Evolutionary conservation across 768 basidiomycete species (phyloP).

Genomic region (Russula vinacea): DNA sequence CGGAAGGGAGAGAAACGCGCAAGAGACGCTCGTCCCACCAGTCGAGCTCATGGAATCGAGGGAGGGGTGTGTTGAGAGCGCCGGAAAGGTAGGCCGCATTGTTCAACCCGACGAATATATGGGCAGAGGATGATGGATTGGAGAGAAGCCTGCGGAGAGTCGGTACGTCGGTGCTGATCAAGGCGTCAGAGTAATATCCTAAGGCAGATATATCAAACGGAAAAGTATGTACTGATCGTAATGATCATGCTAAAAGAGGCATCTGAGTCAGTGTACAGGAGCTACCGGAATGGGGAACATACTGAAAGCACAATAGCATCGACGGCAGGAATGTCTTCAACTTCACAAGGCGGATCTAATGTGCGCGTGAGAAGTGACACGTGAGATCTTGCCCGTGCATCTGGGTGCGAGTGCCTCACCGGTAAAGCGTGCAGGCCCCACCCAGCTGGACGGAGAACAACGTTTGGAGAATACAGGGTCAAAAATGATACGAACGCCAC

Average conservation of each 20-base stretch:
- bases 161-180: constrained; percentile 36
- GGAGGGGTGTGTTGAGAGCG: constrained; percentile 35
- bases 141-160: constrained; percentile 36
- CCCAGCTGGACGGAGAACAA: constrained; percentile 37
- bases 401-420: constrained; percentile 31
- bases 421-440: constrained; percentile 38
- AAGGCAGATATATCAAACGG: neutral
- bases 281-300: constrained; percentile 27
- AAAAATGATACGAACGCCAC: constrained; percentile 42
- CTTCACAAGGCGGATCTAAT: constrained; percentile 39
- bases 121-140: constrained; percentile 33
- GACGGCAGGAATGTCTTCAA: constrained; percentile 48
- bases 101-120: constrained; percentile 49
- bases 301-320: constrained; percentile 51
- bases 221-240: constrained; percentile 38
- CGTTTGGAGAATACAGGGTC: constrained; percentile 41
- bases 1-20: constrained; percentile 34
- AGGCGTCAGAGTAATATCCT: neutral
- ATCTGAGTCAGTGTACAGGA: neutral
- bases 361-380: neutral
- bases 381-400: neutral
- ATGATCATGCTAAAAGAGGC: constrained; percentile 37
- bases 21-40: constrained; percentile 47
- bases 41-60: constrained; percentile 45
- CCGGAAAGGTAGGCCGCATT: constrained; percentile 39